phyloP scores from a whole-genome alignment of 345 rosid genomes.

The Capsella bursapastoris region DNA sequence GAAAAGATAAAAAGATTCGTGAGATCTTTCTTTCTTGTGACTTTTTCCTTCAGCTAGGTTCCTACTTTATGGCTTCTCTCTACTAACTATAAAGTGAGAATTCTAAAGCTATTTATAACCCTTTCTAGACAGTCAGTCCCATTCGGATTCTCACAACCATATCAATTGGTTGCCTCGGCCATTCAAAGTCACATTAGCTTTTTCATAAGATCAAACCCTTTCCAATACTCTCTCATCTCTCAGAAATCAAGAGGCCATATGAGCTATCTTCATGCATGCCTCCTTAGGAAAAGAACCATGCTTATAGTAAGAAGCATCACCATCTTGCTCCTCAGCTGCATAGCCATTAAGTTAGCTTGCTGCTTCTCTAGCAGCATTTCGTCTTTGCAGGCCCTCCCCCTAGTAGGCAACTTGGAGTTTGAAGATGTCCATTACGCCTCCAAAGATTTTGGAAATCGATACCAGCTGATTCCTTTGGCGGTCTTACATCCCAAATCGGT shows the following conservation, averaged over 20 bases:
- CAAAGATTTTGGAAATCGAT: conserved; percentile 81
- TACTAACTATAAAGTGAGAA: conserved; percentile 42
- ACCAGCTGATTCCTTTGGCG: conserved; percentile 70
- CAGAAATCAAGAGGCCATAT: conserved; percentile 44
- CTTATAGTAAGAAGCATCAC: conserved; percentile 57
- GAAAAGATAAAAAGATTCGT: conserved; percentile 77
- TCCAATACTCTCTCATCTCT: conserved; percentile 41
- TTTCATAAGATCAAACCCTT: conserved; percentile 43
- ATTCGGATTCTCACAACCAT: conserved; percentile 60
- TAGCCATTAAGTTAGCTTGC: conserved; percentile 59
- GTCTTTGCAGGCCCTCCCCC: conserved; percentile 60
- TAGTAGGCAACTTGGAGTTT: conserved; percentile 76
- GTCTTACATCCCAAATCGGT: conserved; percentile 82
- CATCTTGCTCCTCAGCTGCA: conserved; percentile 65
- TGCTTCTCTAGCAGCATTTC: conserved; percentile 70
- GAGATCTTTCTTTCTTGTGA: conserved; percentile 72
- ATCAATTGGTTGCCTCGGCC: conserved; percentile 66
- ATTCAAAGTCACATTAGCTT: conserved; percentile 41
- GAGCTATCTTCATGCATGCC: conserved; percentile 49
- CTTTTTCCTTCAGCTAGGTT: conserved; percentile 71
- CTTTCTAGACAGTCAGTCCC: conserved; percentile 62
- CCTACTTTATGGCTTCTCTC: conserved; percentile 61
- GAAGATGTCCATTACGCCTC: conserved; percentile 74
- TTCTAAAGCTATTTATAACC: conserved; percentile 60
- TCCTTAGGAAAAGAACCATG: conserved; percentile 55